Evolutionary conservation across 2,329 filamentous ascomycete genomes (phyloP).

Genomic region (Aureobasidium vineae): DNA sequence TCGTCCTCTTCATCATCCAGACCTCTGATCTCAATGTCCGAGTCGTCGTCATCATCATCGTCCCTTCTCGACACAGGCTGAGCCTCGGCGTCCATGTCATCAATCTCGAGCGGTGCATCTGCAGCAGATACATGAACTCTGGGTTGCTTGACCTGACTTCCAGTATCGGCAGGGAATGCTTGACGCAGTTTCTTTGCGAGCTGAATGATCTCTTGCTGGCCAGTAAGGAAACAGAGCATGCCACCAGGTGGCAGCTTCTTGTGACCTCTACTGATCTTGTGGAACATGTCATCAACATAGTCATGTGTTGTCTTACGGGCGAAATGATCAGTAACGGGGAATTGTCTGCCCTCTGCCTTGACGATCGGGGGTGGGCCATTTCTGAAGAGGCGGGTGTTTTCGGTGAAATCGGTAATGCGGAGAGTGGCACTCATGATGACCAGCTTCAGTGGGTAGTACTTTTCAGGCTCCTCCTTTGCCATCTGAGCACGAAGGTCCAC

Average conservation of each 20-base stretch:
- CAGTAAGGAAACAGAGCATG: slow-evolving; percentile 91
- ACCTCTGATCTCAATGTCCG: slow-evolving; percentile 61
- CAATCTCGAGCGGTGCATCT: slow-evolving; percentile 67
- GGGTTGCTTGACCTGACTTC: slow-evolving; percentile 52
- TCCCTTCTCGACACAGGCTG: slow-evolving; percentile 44
- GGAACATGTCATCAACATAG: slow-evolving; percentile 86
- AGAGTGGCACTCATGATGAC: slow-evolving; percentile 98
- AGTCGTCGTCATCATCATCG: slow-evolving; percentile 42
- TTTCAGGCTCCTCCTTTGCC: slow-evolving; percentile 65
- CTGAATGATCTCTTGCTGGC: slow-evolving; percentile 83
- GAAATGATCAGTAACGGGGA: slow-evolving; percentile 87
- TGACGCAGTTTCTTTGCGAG: slow-evolving; percentile 77
- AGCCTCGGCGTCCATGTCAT: slow-evolving; percentile 69
- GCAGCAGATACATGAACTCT: slow-evolving; percentile 74
- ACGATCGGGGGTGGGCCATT: slow-evolving; percentile 73
- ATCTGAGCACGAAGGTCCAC: slow-evolving; percentile 78
- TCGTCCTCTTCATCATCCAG: slow-evolving; percentile 60
- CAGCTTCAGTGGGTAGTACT: slow-evolving; percentile 76
- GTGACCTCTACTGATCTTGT: slow-evolving; percentile 83
- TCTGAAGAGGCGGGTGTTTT: slow-evolving; percentile 77
- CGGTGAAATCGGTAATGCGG: slow-evolving; percentile 82
- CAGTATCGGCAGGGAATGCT: slow-evolving; percentile 57
- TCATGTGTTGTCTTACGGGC: slow-evolving; percentile 76
- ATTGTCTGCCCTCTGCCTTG: slow-evolving; percentile 87
- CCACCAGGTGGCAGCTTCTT: slow-evolving; percentile 84